phyloP scores from a whole-genome alignment of 2,329 filamentous ascomycete genomes.

The Sclerotinia sclerotiorum region DNA sequence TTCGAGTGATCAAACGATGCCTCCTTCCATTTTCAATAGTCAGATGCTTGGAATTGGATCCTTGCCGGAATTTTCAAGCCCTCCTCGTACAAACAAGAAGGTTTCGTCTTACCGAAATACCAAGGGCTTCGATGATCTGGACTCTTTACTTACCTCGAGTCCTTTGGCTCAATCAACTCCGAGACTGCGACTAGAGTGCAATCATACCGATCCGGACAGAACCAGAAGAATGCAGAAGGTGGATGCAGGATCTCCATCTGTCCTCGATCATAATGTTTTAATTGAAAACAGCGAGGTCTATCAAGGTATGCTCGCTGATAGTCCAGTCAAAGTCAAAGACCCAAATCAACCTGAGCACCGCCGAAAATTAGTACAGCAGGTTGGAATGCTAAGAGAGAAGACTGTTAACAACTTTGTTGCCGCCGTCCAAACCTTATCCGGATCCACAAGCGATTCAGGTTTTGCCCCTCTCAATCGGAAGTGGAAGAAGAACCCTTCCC shows the following conservation, averaged over 20 bases:
- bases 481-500: constrained; percentile 35
- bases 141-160: constrained; percentile 32
- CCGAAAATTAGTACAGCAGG: not conserved
- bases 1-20: not conserved
- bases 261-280: constrained; percentile 27
- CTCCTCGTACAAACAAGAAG: not conserved
- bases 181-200: constrained; percentile 31
- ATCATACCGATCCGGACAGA: constrained; percentile 29
- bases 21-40: not conserved
- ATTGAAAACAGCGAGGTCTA: not conserved
- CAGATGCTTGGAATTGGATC: not conserved
- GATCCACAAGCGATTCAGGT: constrained; percentile 7
- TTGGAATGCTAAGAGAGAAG: not conserved
- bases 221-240: constrained; percentile 28
- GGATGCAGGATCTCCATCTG: constrained; percentile 28
- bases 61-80: not conserved
- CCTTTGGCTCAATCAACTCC: constrained; percentile 38
- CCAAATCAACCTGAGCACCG: not conserved
- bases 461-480: constrained; percentile 9
- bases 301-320: constrained; percentile 20
- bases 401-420: constrained; percentile 10
- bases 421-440: constrained; percentile 3
- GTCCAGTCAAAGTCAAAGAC: not conserved
- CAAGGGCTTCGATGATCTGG: constrained; percentile 19
- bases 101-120: constrained; percentile 1